These are phyloP conservation scores for Arctium lappa DNA, from an alignment of 129 eudicot species.

Conservation along the genomic window DNA sequence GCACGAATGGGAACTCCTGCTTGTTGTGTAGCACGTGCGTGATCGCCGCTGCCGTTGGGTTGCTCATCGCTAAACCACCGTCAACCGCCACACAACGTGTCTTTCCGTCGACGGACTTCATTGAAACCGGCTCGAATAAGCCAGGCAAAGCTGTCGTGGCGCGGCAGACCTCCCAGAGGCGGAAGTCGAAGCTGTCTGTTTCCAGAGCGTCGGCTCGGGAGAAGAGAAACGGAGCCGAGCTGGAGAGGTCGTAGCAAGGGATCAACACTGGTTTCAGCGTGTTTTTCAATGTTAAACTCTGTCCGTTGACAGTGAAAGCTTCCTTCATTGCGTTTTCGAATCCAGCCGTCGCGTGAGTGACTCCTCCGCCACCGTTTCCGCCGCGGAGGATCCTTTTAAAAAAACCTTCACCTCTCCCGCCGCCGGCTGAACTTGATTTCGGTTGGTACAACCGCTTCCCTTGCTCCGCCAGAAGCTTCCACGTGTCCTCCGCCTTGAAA, in stretches of 20 bases:
- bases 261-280: conserved; percentile 36
- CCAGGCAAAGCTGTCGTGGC: conserved; percentile 34
- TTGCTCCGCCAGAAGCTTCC: conserved; percentile 24
- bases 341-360: neutral
- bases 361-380: conserved; percentile 14
- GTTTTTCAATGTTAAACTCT: conserved; percentile 20
- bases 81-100: conserved; percentile 58
- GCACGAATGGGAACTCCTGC: conserved; percentile 75
- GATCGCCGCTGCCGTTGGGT: conserved; percentile 87
- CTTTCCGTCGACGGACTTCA: conserved; percentile 69
- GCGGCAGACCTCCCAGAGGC: conserved; percentile 31
- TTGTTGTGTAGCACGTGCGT: conserved; percentile 87
- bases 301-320: conserved; percentile 4
- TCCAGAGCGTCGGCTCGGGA: conserved; percentile 45
- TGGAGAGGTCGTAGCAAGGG: conserved; percentile 77
- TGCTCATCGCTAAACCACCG: conserved; percentile 80
- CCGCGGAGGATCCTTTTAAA: conserved; percentile 27
- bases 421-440: conserved; percentile 1
- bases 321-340: conserved; percentile 25
- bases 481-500: conserved; percentile 35
- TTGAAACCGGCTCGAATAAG: conserved; percentile 44
- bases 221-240: conserved; percentile 34
- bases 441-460: conserved; percentile 27
- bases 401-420: neutral
- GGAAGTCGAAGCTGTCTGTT: conserved; percentile 27